Evolutionary conservation across 1,284 basidiomycete genomes (phyloP), one percentile per base, ranked within the genome.

Genomic region (Paramarasmius palmivorus): DNA sequence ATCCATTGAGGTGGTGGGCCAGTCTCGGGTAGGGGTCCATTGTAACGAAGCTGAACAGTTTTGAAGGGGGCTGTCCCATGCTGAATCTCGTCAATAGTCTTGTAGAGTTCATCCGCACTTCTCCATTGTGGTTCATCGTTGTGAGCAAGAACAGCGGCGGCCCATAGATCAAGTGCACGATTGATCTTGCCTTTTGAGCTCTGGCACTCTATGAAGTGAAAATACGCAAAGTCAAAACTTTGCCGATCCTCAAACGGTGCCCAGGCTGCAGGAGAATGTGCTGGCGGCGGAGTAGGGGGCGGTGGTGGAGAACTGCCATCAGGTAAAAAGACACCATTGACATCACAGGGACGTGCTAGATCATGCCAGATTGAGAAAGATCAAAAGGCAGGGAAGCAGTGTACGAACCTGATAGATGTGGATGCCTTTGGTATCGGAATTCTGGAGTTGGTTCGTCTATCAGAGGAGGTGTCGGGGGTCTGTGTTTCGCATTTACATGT

Each of bases 1-100:
- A 67, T 66, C 63, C 66, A 68, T 23, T 41, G 39, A 6, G 61
- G 61, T 17, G 58, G 53, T n/a, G n/a, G n/a, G n/a, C n/a, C n/a
- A 17, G 42, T 56, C 4, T 19, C 52, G n/a, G 65, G 65, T 2
- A 55, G 32, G 23, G 55, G 50, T 2, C 67, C 66, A 17, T 22
- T 46, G 37, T 68, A 68, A 0, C 19, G 23, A 17, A 67, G 53
- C 7, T 53, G 41, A 40, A 55, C 55, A 10, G 50, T 51, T 38
- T 60, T 52, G 63, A 64, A 69, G 2, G 63, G 63, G 1, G 56
- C 54, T 32, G 52, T 54, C 5, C 66, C 65, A 20, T 40, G 46
- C 37, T 63, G 56, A 25, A 64, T 66, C 1, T 53, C 20, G 41
- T 69, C 65, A 46, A 69, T 68, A 12, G 63, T 64, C 1, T 51